These are phyloP conservation scores for Eutrema japonicum DNA, from an alignment of 345 rosid species.

Conservation along the genomic window DNA sequence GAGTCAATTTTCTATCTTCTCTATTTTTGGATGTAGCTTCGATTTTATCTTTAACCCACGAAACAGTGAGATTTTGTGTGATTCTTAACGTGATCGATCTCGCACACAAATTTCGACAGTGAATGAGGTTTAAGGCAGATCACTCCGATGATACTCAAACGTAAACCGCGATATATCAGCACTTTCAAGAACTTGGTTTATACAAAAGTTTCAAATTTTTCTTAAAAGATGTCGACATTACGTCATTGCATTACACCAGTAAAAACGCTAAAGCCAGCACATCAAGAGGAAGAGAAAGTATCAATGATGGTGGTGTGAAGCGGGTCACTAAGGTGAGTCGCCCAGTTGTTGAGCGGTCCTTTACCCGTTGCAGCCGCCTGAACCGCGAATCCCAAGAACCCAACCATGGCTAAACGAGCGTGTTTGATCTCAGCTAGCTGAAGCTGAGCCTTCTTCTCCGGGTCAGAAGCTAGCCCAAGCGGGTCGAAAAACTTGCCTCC, in stretches of 20 bases:
- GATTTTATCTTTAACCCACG: not conserved
- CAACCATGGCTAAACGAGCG: constrained; percentile 97
- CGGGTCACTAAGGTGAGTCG: constrained; percentile 94
- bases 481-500: constrained; percentile 92
- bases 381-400: constrained; percentile 85
- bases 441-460: constrained; percentile 85
- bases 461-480: constrained; percentile 82
- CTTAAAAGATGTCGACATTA: not conserved
- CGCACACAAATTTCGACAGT: not conserved
- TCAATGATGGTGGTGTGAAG: constrained; percentile 97
- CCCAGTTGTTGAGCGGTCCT: constrained; percentile 98
- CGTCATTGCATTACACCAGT: constrained; percentile 13
- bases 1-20: constrained; percentile 20
- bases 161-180: not conserved
- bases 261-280: constrained; percentile 13
- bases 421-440: constrained; percentile 99
- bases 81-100: not conserved
- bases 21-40: not conserved
- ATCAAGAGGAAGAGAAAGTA: constrained; percentile 50
- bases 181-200: constrained; percentile 2
- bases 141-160: not conserved
- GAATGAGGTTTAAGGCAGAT: constrained; percentile 1
- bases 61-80: not conserved
- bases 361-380: constrained; percentile 92
- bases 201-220: constrained; percentile 28